Evolutionary conservation across 2,329 filamentous ascomycete genomes (phyloP), one percentile per base, ranked within the genome.

Genomic region (Fusarium avenaceum): DNA sequence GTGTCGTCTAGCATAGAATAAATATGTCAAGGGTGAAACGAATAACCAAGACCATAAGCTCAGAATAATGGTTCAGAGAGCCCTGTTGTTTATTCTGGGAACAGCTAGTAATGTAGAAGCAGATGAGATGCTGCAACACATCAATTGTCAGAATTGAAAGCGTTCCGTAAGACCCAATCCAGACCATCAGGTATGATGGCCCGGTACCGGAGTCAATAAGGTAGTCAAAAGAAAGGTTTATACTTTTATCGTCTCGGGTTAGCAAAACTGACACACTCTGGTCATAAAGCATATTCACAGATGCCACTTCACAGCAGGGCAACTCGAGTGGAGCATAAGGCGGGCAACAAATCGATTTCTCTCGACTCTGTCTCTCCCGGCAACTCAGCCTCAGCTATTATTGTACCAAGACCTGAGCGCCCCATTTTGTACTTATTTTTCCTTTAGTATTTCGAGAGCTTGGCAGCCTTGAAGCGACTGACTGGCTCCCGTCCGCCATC

Each of bases 391-490:
- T 47, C 35, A 19, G 43, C 43, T 38, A 54, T 57, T 49, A 46
- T 56, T 32, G 35, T 50, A 44, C 48, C 35, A 40, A 63, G 56
- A 44, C 48, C 20, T 28, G 63, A 54, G 51, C 46, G 52, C 48
- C 46, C 42, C 42, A 2, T 44, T 55, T 43, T 47, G 33, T 46
- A 20, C 39, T 47, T 70, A 52, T 64, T 69, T 65, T 61, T 57
- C 56, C 4, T 49, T 73, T 57, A 88, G 61, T 84, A 81, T 74
- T 79, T 84, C 28, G 85, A 85, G 57, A 93, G 79, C 65, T 89
- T 85, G 4, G 90, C 90, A 48, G 90, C 90, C 80, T 89, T 92
- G 80, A 94, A 94, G 64, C 89, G 86, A 81, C 91, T 93, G 67
- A 93, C 78, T 72, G 85, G 87, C 77, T 86, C 87, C 49, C 84